phyloP scores from a whole-genome alignment of 768 basidiomycete species.

The Suillus brevipes region DNA sequence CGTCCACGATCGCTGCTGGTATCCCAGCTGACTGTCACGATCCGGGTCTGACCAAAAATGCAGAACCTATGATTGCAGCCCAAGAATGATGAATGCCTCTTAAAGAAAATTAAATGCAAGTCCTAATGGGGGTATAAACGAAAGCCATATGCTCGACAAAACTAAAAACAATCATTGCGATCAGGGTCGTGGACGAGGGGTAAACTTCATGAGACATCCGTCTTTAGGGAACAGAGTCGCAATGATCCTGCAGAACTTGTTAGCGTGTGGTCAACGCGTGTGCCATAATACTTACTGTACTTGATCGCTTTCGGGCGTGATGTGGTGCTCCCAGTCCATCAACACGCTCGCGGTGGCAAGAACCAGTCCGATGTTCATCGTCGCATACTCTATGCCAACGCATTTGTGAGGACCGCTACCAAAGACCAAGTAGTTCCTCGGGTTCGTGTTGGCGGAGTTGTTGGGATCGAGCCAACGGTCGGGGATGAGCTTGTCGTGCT shows the following conservation, averaged over 20 bases:
- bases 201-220: slow-evolving; percentile 78
- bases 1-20: not conserved
- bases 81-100: not conserved
- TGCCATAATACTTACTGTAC: slow-evolving; percentile 62
- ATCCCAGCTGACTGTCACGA: not conserved
- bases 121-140: slow-evolving; percentile 1
- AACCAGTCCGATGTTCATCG: slow-evolving; percentile 84
- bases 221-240: slow-evolving; percentile 98
- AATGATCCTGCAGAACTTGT: slow-evolving; percentile 61
- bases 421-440: slow-evolving; percentile 95
- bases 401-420: slow-evolving; percentile 92
- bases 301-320: slow-evolving; percentile 76
- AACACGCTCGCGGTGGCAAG: slow-evolving; percentile 79
- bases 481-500: slow-evolving; percentile 80
- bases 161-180: not conserved
- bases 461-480: slow-evolving; percentile 91
- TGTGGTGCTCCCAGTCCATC: slow-evolving; percentile 85
- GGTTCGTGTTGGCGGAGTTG: slow-evolving; percentile 77
- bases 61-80: not conserved
- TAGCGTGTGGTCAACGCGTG: slow-evolving; percentile 5
- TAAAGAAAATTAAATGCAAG: slow-evolving; percentile 18
- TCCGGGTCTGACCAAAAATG: not conserved
- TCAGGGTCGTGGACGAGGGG: slow-evolving; percentile 48
- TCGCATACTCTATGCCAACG: slow-evolving; percentile 91
- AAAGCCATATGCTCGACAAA: not conserved